These are phyloP conservation scores for Aureococcus anophagefferens DNA, from an alignment of 108 stramenopile species.

Conservation along the genomic window DNA sequence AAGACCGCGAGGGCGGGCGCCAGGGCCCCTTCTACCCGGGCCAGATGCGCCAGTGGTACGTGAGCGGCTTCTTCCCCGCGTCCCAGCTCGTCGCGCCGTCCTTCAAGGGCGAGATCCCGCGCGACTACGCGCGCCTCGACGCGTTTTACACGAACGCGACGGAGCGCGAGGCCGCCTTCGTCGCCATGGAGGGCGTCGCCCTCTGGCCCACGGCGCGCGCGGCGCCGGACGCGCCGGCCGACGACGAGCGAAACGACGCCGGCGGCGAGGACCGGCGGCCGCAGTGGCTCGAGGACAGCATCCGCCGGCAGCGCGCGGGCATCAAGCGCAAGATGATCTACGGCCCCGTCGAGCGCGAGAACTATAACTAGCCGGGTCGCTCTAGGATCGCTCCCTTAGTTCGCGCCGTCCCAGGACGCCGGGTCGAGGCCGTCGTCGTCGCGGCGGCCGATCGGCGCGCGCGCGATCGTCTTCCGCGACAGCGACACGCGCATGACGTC, in stretches of 20 bases:
- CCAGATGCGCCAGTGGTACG: slow-evolving; percentile 4
- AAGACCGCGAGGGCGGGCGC: neutral
- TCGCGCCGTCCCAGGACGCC: too few species aligned
- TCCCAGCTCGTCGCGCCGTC: neutral
- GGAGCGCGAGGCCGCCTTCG: neutral
- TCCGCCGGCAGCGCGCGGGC: neutral
- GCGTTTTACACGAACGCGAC: too few species aligned
- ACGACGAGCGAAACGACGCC: too few species aligned
- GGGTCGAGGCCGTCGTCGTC: too few species aligned
- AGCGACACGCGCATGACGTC: too few species aligned
- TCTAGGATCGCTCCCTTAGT: too few species aligned
- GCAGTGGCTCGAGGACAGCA: neutral
- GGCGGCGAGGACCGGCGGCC: neutral
- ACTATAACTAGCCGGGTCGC: neutral
- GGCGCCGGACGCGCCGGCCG: neutral
- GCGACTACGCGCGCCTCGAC: neutral
- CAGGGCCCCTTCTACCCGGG: slow-evolving; percentile 10
- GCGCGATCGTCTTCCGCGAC: too few species aligned
- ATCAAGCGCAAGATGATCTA: neutral
- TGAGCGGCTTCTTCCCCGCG: neutral
- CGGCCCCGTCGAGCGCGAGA: neutral
- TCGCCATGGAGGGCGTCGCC: neutral
- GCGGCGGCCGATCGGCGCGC: too few species aligned
- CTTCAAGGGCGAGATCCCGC: neutral
- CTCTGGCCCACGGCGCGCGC: neutral